Base-by-base conservation (phyloP, 305 asterid species). In the Ilex paraguariensis region DNA sequence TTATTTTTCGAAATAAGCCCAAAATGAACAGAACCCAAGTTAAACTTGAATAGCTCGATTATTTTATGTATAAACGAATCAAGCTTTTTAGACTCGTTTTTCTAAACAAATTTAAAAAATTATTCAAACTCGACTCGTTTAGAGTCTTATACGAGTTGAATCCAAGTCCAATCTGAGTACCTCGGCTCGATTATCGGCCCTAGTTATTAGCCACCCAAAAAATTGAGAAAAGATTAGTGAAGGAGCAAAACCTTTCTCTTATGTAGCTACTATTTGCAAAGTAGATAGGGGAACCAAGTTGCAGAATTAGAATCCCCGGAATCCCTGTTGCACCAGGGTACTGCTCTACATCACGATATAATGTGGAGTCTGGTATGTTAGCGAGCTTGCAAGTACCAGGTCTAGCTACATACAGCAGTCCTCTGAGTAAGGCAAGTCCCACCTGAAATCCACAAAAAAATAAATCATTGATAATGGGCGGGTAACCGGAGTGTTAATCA, bases 201-300 rank as follows among this genome's bases (percentile, higher is more conserved):
- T 21, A 1, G 28, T 21, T 21, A 1, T 21, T 1, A 21, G 9
- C 13, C 2, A 55, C 32, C 14, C 3, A n/a, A 51, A 9, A 45
- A 17, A 42, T 15, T 17, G 14, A 13, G 6, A 54, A 57, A 57
- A 44, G 28, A 42, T 10, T 44, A 62, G 13, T 0, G 7, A 9
- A 56, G 30, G 59, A 15, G 2, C 8, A 6, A 50, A 32, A 91
- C 95, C 96, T 87, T 54, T 92, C 96, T 72, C 85, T 89, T 0
- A 92, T 67, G 74, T 89, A 89, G 45, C 77, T 72, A 48, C 70
- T 70, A 67, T 87, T 92, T 1, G 94, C 93, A 60, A 87, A 92
- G 71, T 87, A 92, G 9, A 89, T 73, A 10, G 98, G 98, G 0
- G 98, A 92, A 13, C 96, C 98, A n/a, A 89, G 75, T 64, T 89